Conservation (phyloP, 2,329 filamentous ascomycete species). For the Xylariaceae sp. region DNA sequence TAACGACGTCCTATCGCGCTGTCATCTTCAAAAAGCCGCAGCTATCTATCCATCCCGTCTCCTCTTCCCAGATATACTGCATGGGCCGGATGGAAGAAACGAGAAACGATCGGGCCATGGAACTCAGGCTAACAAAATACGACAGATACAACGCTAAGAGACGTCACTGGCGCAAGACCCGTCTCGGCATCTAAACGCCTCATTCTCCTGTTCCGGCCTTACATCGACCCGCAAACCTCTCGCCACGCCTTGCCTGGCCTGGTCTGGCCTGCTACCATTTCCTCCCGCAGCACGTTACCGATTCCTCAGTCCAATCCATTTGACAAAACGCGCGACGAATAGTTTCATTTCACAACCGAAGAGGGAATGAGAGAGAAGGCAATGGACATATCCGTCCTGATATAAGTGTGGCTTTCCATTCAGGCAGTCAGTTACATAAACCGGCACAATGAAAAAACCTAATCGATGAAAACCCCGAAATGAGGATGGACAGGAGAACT, state of each 20-base stretch:
- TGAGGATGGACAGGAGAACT: conserved; percentile 9
- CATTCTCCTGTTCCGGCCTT: conserved; percentile 35
- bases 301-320: too few species aligned
- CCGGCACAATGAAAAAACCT: conserved; percentile 1
- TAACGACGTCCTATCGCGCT: not conserved
- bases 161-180: conserved; percentile 99
- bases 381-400: conserved; percentile 5
- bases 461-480: conserved; percentile 4
- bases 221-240: conserved; percentile 18
- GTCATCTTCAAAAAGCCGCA: not conserved
- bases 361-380: not conserved
- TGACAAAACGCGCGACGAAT: conserved; percentile 7
- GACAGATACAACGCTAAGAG: conserved; percentile 98
- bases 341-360: not conserved
- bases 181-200: conserved; percentile 89
- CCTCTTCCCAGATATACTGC: not conserved
- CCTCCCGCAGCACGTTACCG: not conserved
- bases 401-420: not conserved
- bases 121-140: conserved; percentile 7
- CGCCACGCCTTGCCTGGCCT: too few species aligned
- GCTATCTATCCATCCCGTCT: conserved; percentile 6
- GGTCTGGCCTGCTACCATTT: conserved; percentile 8
- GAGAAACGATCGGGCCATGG: not conserved
- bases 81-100: not conserved
- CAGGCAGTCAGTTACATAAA: not conserved